Base-by-base conservation (phyloP, 2,329 filamentous ascomycete species). In the Cercospora sp. region DNA sequence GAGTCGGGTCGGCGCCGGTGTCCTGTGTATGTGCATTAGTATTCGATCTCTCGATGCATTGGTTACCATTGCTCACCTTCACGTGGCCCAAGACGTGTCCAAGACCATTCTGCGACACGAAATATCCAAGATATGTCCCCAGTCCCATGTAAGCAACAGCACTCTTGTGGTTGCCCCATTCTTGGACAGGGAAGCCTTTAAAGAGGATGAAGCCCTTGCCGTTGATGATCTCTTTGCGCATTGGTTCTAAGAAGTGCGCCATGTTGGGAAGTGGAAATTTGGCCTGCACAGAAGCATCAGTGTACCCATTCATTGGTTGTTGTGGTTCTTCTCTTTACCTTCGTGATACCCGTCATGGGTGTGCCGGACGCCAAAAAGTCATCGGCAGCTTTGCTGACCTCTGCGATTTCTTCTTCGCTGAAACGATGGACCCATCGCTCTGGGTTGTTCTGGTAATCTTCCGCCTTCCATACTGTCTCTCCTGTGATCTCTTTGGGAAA, bases 81-180 rank as follows among this genome's bases (percentile, higher is more conserved):
- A 96, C 93, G 78, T 96, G 93, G 7, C 93, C 93, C 1, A 96
- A 86, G 9, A 96, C 91, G 80, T 96, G 93, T 55, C 93, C 93
- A 18, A 88, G 87, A 18, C 90, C 89, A 81, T 97, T 96, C 77
- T 97, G 93, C 26, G 88, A 91, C 48, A 96, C 88, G 71, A 95
- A 94, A 82, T 96, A 95, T 67, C 93, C 93, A 9, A 96, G 85
- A 79, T 96, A 90, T 5, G 91, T 92, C 48, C 77, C 83, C 0
- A 97, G 85, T 3, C 93, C 93, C 90, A 96, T 94, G 81, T 96
- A 96, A n/a, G 90, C 92, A 10, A 93, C 89, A 7, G 92, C 92
- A 10, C 88, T 91, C 81, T 96, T 96, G 77, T 88, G 86, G 63
- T 88, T 87, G 0, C 90, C 88, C 93, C 93, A 97, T 80, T 86